Base-by-base conservation (phyloP, 805 yeast species). In the Kazachstania africana region DNA sequence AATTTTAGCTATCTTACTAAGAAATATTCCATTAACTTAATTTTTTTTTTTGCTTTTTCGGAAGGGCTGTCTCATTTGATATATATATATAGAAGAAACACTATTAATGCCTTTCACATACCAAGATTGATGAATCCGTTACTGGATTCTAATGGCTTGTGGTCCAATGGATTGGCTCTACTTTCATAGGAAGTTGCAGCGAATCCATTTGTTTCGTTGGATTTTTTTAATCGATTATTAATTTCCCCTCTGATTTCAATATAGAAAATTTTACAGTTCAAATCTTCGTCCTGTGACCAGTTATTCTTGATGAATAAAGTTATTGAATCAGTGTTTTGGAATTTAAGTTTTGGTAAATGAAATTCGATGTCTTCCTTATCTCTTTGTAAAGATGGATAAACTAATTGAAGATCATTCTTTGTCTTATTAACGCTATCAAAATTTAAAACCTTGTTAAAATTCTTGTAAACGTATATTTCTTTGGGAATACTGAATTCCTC, bases 121-220 rank as follows among this genome's bases (percentile, higher is more conserved):
- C 49, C 49, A 21, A 43, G 18, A 12, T 36, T 42, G 9, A 38
- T 21, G 12, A 34, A 32, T 26, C 36, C 39, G 12, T 32, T 31
- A 16, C 47, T 50, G 3, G 40, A 17, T 35, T 51, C 53, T 27
- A 55, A 14, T 29, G 56, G 65, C 42, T 67, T 73, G 53, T 88
- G 96, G 50, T 87, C 96, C 1, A 78, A 72, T 0, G 95, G 95
- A 51, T 87, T 87, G 3, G 96, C 91, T 0, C 95, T 93, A 34
- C 85, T 71, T 56, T 88, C 97, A 53, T 87, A 88, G 14, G 81
- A 48, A 0, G 94, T 66, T 12, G 79, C 65, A 12, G 83, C 71
- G n/a, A n/a, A n/a, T n/a, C n/a, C n/a, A 0, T 95, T 94, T 3
- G 43, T 36, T 4, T 40, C 42, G 12, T 45, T 42, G 9, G 38